Conservation (phyloP, 2,329 filamentous ascomycete genomes). For the Mycosphaerella sp. region DNA sequence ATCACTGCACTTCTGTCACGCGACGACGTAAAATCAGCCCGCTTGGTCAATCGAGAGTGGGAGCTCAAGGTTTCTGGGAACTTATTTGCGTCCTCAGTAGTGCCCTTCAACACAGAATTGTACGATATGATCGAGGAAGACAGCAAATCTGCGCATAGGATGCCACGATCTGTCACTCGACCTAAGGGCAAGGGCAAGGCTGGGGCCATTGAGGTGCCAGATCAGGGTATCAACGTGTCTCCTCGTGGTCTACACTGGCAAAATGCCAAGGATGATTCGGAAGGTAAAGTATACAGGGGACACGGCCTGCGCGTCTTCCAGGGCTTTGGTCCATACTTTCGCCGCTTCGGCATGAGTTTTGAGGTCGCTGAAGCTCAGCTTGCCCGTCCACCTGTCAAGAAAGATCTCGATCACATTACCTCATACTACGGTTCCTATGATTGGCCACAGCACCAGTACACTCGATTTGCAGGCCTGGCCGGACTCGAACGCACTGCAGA, state of each 20-base stretch:
- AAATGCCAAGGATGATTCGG: slow-evolving; percentile 35
- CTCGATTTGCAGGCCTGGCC: slow-evolving; percentile 54
- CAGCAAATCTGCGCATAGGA: slow-evolving; percentile 18
- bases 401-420: slow-evolving; percentile 48
- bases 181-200: slow-evolving; percentile 17
- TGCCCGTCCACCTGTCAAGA: slow-evolving; percentile 50
- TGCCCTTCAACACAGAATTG: slow-evolving; percentile 60
- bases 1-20: slow-evolving; percentile 53
- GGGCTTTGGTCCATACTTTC: slow-evolving; percentile 55
- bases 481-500: slow-evolving; percentile 59
- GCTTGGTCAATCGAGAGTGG: slow-evolving; percentile 56
- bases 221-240: slow-evolving; percentile 16
- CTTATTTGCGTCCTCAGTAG: slow-evolving; percentile 58
- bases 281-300: slow-evolving; percentile 46
- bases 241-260: slow-evolving; percentile 35
- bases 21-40: slow-evolving; percentile 54
- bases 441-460: slow-evolving; percentile 57
- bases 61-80: slow-evolving; percentile 52
- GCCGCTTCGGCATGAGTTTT: slow-evolving; percentile 60
- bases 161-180: not conserved
- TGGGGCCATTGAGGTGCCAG: slow-evolving; percentile 21
- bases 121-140: slow-evolving; percentile 49
- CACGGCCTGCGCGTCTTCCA: slow-evolving; percentile 58
- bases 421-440: slow-evolving; percentile 60
- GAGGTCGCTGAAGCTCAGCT: slow-evolving; percentile 55